These are phyloP conservation scores for Choiromyces venosus DNA, from an alignment of 495 filamentous ascomycete species.

Conservation along the genomic window DNA sequence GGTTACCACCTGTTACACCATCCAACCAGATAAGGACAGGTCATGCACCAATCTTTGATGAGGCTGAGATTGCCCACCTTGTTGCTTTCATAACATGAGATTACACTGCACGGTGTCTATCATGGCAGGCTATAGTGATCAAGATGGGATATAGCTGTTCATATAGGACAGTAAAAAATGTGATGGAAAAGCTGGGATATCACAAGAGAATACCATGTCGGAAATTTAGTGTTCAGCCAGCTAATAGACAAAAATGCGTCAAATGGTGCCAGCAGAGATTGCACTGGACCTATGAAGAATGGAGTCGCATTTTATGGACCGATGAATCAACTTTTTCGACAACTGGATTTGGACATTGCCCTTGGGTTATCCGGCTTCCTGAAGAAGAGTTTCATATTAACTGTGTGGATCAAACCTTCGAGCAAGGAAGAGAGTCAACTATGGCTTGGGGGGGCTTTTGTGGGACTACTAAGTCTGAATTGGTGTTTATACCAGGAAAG, in stretches of 20 bases:
- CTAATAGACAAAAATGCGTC: constrained; percentile 6
- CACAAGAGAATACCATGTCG: constrained; percentile 6
- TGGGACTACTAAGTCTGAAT: constrained; percentile 14
- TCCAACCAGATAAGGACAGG: constrained; percentile 5
- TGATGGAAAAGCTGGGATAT: constrained; percentile 15
- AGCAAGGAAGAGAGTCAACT: constrained; percentile 6
- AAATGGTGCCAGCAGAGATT: constrained; percentile 6
- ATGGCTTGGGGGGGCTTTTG: constrained; percentile 26
- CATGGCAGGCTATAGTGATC: constrained; percentile 6
- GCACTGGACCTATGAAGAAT: constrained; percentile 17
- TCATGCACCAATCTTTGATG: constrained; percentile 7
- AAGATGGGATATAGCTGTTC: constrained; percentile 12
- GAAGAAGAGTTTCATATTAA: constrained; percentile 21
- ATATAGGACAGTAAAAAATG: neutral
- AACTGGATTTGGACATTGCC: constrained; percentile 6
- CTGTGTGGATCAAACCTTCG: constrained; percentile 19
- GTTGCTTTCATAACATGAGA: neutral
- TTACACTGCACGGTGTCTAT: neutral
- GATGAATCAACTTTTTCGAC: constrained; percentile 20
- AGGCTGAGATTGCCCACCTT: neutral
- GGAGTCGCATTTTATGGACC: constrained; percentile 22
- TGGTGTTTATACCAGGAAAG: too few species aligned
- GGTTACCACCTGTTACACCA: too few species aligned
- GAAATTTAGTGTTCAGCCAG: constrained; percentile 4
- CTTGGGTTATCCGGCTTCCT: constrained; percentile 22